These are phyloP conservation scores for Daedaleopsis sinensis DNA, from an alignment of 768 basidiomycete genomes.

Conservation along the genomic window DNA sequence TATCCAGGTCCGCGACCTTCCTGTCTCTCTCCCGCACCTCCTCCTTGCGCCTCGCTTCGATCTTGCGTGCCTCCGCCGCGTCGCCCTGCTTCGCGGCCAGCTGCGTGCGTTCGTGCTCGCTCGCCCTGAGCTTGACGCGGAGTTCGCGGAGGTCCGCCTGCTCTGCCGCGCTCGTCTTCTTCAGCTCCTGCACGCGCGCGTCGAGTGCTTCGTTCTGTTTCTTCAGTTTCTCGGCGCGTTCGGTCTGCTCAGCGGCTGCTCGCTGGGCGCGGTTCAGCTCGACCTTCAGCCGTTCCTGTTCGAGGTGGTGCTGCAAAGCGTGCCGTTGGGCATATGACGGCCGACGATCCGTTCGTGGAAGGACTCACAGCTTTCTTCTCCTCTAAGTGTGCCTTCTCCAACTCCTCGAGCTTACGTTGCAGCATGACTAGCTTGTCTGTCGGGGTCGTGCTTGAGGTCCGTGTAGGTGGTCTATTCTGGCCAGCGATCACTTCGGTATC, in stretches of 20 bases:
- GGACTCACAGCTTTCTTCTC: constrained; percentile 63
- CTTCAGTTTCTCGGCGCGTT: constrained; percentile 62
- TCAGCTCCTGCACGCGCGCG: constrained; percentile 61
- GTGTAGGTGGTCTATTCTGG: constrained; percentile 31
- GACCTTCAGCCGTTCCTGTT: constrained; percentile 59
- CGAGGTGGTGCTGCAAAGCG: constrained; percentile 53
- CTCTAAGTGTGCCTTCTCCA: constrained; percentile 64
- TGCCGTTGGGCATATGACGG: constrained; percentile 1
- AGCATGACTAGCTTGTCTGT: constrained; percentile 56
- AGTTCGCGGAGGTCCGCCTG: constrained; percentile 67
- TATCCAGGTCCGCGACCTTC: constrained; percentile 60
- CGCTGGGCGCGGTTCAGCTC: constrained; percentile 57
- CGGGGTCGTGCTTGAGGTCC: constrained; percentile 15
- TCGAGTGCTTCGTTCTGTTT: constrained; percentile 63
- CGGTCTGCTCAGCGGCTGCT: constrained; percentile 49
- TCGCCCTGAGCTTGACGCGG: constrained; percentile 55
- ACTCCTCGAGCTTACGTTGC: constrained; percentile 64
- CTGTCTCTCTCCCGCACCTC: constrained; percentile 58
- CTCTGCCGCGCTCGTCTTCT: constrained; percentile 48
- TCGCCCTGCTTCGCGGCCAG: constrained; percentile 56
- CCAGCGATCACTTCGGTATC: constrained; percentile 28
- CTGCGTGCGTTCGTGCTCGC: constrained; percentile 60
- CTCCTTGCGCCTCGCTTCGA: constrained; percentile 55
- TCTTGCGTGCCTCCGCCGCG: constrained; percentile 50
- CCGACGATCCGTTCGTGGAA: neutral